Percentiles rank a stretch among this genome's conserved stretches.
These are phyloP conservation scores for Arthromyces matolae DNA, from an alignment of 768 basidiomycete species.

Conservation along the genomic window DNA sequence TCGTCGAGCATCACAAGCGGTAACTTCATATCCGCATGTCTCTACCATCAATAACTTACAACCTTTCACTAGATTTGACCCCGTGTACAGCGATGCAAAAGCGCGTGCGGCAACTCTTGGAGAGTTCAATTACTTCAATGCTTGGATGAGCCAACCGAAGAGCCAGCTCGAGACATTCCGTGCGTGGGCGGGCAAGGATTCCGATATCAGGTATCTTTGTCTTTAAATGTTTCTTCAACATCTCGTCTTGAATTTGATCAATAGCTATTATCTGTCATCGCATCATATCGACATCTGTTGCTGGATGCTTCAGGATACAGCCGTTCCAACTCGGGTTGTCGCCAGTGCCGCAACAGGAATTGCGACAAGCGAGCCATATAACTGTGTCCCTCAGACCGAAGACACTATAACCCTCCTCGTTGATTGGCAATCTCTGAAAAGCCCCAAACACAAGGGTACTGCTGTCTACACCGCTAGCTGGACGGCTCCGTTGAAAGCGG, in stretches of 20 bases:
- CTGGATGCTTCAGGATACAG: conserved; percentile 78
- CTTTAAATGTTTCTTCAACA: not conserved
- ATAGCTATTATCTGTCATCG: conserved; percentile 91
- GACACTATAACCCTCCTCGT: conserved; percentile 94
- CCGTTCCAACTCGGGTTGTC: conserved; percentile 78
- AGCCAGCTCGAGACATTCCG: conserved; percentile 92
- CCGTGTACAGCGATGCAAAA: conserved; percentile 89
- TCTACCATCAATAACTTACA: not conserved
- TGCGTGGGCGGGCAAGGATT: conserved; percentile 93
- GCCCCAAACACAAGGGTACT: conserved; percentile 74
- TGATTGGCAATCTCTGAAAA: conserved; percentile 84
- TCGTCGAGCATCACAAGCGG: conserved; percentile 95
- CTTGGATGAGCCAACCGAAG: conserved; percentile 98
- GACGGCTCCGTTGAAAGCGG: conserved; percentile 88
- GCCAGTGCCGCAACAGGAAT: conserved; percentile 91
- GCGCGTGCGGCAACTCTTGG: conserved; percentile 72
- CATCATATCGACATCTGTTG: conserved; percentile 91
- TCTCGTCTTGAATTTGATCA: conserved; percentile 10
- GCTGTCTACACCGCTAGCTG: conserved; percentile 93
- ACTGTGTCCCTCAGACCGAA: conserved; percentile 82
- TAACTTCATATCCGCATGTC: conserved; percentile 21
- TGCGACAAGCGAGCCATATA: conserved; percentile 84
- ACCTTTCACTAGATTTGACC: conserved; percentile 59
- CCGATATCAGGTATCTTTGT: conserved; percentile 70
- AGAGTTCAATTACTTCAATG: conserved; percentile 93